A percentile compares a stretch with the other conserved stretches of the same genome.
Evolutionary conservation across 2,329 filamentous ascomycete genomes (phyloP).

Genomic region (Rhinocladiella similis): DNA sequence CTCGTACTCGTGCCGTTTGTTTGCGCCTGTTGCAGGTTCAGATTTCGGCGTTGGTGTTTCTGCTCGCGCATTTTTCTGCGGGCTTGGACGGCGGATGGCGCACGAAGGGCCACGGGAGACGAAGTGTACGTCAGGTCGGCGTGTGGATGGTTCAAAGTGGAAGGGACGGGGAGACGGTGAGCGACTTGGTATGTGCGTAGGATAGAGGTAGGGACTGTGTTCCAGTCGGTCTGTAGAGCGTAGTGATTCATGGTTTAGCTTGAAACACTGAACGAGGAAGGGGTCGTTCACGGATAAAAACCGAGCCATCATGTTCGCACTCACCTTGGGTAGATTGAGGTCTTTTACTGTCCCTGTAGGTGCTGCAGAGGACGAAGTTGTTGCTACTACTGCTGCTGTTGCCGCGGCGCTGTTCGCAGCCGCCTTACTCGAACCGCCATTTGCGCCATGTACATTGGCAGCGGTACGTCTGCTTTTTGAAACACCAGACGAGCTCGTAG

Average conservation of each 20-base stretch:
- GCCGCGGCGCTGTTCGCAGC: conserved; percentile 26
- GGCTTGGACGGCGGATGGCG: conserved; percentile 45
- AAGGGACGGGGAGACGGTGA: conserved; percentile 46
- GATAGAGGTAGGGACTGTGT: conserved; percentile 17
- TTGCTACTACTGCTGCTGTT: conserved; percentile 7
- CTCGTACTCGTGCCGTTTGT: conserved; percentile 12
- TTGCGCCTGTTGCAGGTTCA: conserved; percentile 15
- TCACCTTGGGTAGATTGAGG: conserved; percentile 35
- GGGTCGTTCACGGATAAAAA: too few relatives aligned
- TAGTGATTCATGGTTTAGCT: too few relatives aligned
- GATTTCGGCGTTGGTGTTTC: conserved; percentile 21
- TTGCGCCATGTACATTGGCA: conserved; percentile 2
- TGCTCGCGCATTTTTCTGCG: conserved; percentile 31
- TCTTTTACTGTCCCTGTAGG: conserved; percentile 23
- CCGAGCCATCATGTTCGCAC: conserved; percentile 7
- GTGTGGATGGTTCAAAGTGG: conserved; percentile 45
- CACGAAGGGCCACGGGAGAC: conserved; percentile 45
- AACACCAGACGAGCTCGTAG: conserved; percentile 13
- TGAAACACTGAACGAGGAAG: too few relatives aligned
- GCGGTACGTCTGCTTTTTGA: conserved; percentile 21
- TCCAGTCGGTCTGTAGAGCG: conserved; percentile 25
- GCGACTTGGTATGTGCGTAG: conserved; percentile 51
- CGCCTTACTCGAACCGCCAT: conserved; percentile 26
- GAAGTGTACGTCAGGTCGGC: conserved; percentile 48
- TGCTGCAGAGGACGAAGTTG: conserved; percentile 32